Conservation (phyloP, 2,329 filamentous ascomycete genomes). For the Thyridium curvatum region DNA sequence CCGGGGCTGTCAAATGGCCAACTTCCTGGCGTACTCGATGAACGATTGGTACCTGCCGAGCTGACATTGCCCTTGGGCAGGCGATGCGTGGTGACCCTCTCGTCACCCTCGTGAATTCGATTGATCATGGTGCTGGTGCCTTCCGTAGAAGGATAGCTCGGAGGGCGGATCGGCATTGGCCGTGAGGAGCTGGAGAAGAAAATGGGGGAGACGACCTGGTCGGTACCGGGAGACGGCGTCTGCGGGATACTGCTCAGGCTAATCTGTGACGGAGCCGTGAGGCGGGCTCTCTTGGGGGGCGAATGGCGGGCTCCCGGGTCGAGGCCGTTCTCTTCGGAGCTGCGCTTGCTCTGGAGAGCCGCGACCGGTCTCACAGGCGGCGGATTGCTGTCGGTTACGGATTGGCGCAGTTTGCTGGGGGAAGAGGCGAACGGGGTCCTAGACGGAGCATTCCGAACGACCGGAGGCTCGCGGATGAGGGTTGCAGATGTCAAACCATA, state of each 20-base stretch:
- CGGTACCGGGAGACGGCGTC: slow-evolving; percentile 16
- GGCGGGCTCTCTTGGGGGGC: slow-evolving; percentile 39
- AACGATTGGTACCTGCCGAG: slow-evolving; percentile 38
- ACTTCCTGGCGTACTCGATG: slow-evolving; percentile 45
- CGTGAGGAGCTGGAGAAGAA: slow-evolving; percentile 43
- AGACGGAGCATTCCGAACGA: slow-evolving; percentile 5
- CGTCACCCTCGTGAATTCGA: slow-evolving; percentile 36
- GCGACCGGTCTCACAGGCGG: slow-evolving; percentile 5
- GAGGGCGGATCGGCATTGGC: slow-evolving; percentile 26
- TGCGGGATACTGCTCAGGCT: slow-evolving; percentile 23
- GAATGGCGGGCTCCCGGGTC: slow-evolving; percentile 2
- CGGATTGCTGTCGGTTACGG: slow-evolving; percentile 4
- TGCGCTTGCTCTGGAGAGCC: slow-evolving; percentile 17
- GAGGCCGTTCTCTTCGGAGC: slow-evolving; percentile 14
- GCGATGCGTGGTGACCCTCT: slow-evolving; percentile 46
- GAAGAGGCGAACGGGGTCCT: slow-evolving; percentile 1
- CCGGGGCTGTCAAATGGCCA: slow-evolving; percentile 45
- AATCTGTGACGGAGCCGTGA: slow-evolving; percentile 36
- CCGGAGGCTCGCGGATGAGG: slow-evolving; percentile 11
- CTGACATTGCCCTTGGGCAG: slow-evolving; percentile 47
- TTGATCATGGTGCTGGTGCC: slow-evolving; percentile 39
- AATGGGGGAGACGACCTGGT: slow-evolving; percentile 35
- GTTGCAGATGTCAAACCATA: slow-evolving; percentile 20
- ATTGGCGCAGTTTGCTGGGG: slow-evolving; percentile 2
- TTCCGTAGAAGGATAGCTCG: slow-evolving; percentile 32